Conservation (phyloP, 768 basidiomycete genomes). For the Xerocomellus dryophilus region DNA sequence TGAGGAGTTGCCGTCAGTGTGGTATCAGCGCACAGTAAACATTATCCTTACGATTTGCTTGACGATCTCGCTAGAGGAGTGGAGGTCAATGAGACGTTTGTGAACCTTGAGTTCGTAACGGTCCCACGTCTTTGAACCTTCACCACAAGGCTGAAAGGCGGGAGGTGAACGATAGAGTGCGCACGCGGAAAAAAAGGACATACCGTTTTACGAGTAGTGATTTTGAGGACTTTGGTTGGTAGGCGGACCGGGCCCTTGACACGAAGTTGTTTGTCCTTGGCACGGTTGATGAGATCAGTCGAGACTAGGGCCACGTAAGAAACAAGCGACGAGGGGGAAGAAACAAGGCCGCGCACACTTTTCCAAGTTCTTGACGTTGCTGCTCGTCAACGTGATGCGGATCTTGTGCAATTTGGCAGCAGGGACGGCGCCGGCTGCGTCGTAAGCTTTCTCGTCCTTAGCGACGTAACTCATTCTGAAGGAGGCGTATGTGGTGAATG, state of each 20-base stretch:
- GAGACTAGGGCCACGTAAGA: constrained; percentile 62
- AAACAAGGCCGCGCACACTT: constrained; percentile 64
- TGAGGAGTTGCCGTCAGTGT: constrained; percentile 32
- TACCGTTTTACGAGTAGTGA: constrained; percentile 98
- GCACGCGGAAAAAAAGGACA: constrained; percentile 29
- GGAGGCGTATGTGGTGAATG: constrained; percentile 35
- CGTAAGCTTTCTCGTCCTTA: constrained; percentile 98
- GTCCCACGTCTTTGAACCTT: constrained; percentile 99
- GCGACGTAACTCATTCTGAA: constrained; percentile 95
- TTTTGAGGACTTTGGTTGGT: constrained; percentile 97
- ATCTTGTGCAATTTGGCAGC: constrained; percentile 97
- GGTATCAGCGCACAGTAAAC: background rate
- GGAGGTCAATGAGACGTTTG: constrained; percentile 98
- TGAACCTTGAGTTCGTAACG: constrained; percentile 98
- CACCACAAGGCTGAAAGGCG: constrained; percentile 85
- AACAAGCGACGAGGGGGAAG: background rate
- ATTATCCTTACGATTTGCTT: constrained; percentile 91
- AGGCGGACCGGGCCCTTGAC: constrained; percentile 99
- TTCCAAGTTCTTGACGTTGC: constrained; percentile 97
- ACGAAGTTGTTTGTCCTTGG: constrained; percentile 99
- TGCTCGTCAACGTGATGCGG: constrained; percentile 96
- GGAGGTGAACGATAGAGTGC: background rate
- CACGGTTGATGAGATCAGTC: constrained; percentile 92
- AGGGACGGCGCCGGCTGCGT: constrained; percentile 85
- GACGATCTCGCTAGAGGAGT: constrained; percentile 98